phyloP scores from a whole-genome alignment of 139 green algal genomes.

The Zygnema circumcarinatum region DNA sequence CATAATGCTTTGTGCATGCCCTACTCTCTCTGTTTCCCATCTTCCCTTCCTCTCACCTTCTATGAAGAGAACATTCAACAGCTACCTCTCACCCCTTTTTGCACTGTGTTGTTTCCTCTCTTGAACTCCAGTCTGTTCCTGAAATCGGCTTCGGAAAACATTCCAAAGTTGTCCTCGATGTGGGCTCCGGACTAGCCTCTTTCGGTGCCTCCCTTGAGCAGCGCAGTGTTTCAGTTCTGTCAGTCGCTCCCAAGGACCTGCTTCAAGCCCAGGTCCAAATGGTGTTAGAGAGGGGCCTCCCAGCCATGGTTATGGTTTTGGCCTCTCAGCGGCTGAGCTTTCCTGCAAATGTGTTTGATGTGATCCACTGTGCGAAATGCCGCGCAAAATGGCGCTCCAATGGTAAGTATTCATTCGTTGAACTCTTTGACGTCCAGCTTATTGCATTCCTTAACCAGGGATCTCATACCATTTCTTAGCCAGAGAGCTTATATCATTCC shows the following conservation, averaged over 20 bases:
- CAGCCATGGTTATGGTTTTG: constrained; percentile 47
- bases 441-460: neutral
- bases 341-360: constrained; percentile 42
- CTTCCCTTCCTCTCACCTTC: no score
- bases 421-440: neutral
- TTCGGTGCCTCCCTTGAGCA: constrained; percentile 45
- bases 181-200: constrained; percentile 37
- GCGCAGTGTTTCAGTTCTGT: constrained; percentile 15
- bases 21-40: no score
- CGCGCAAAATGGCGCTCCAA: constrained; percentile 42
- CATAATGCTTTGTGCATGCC: no score
- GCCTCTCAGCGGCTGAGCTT: constrained; percentile 45
- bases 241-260: constrained; percentile 39
- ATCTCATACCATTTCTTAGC: neutral
- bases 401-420: constrained; percentile 9
- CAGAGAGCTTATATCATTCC: neutral
- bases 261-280: constrained; percentile 52
- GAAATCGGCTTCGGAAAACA: constrained; percentile 22
- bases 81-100: no score
- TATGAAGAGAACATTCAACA: no score
- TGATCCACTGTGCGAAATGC: constrained; percentile 45
- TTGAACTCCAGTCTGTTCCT: neutral
- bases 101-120: neutral
- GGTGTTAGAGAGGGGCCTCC: constrained; percentile 43
- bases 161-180: constrained; percentile 19